These are phyloP conservation scores for Crithidia bombi DNA, from an alignment of 208 protist species.

Conservation along the genomic window DNA sequence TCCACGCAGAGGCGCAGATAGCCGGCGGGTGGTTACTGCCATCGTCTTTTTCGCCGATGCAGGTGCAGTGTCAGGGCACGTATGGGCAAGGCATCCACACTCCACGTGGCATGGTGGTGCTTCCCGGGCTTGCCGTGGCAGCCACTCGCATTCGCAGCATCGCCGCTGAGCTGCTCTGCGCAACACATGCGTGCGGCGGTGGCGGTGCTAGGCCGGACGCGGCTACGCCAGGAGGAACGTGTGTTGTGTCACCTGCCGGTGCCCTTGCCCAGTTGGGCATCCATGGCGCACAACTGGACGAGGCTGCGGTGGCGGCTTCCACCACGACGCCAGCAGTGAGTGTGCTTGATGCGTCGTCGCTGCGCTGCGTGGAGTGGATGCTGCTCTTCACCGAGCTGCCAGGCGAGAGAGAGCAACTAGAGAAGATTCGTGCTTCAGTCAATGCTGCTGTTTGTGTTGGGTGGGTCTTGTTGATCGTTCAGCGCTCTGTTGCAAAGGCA, in stretches of 20 bases:
- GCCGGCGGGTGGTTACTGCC: constrained; percentile 31
- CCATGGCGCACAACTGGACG: constrained; percentile 9
- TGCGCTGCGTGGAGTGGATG: constrained; percentile 36
- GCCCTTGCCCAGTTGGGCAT: not conserved
- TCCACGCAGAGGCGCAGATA: constrained; percentile 3
- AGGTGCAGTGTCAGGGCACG: constrained; percentile 1
- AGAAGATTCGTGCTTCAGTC: constrained; percentile 10
- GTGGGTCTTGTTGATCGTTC: constrained; percentile 54
- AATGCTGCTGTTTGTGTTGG: constrained; percentile 5
- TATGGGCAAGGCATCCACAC: constrained; percentile 4
- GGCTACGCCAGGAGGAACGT: constrained; percentile 27
- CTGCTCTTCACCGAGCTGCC: constrained; percentile 54
- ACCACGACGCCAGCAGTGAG: constrained; percentile 12
- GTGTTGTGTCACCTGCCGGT: constrained; percentile 18
- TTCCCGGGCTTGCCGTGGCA: constrained; percentile 49
- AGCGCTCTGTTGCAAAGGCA: constrained; percentile 39
- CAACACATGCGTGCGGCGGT: not conserved
- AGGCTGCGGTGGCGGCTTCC: constrained; percentile 2
- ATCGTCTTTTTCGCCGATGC: no score
- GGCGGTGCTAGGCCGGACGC: not conserved
- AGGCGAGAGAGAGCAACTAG: constrained; percentile 4
- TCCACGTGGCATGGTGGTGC: constrained; percentile 27
- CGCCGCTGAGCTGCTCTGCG: not conserved
- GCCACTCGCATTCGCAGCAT: constrained; percentile 37
- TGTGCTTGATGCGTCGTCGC: constrained; percentile 12